Evolutionary conservation across 805 yeast species (phyloP).

Genomic region (Allodekkera sacchari): DNA sequence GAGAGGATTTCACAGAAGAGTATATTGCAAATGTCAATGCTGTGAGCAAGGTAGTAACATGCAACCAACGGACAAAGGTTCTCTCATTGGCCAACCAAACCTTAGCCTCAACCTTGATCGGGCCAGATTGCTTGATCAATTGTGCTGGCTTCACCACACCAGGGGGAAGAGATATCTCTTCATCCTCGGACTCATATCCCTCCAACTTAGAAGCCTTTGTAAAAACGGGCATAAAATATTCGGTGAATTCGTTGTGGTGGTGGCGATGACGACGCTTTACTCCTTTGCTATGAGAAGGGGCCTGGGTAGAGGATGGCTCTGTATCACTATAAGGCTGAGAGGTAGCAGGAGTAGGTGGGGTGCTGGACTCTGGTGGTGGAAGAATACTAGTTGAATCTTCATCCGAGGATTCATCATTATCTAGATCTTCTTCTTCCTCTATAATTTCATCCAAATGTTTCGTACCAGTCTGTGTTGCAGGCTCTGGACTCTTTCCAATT

Average conservation of each 20-base stretch:
- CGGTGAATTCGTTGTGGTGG: constrained; percentile 13
- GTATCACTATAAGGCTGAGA: constrained; percentile 3
- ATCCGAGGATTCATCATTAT: constrained; percentile 40
- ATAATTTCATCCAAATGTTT: constrained; percentile 25
- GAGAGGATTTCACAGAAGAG: constrained; percentile 61
- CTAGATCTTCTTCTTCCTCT: constrained; percentile 25
- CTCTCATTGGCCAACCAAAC: constrained; percentile 99
- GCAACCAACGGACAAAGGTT: constrained; percentile 93
- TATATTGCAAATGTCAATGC: constrained; percentile 76
- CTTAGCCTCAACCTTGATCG: constrained; percentile 91
- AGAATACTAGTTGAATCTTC: constrained; percentile 28
- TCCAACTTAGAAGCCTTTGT: constrained; percentile 25
- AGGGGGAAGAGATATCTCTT: constrained; percentile 76
- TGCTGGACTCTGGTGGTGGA: constrained; percentile 1
- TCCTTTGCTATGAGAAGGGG: no score
- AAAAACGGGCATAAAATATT: constrained; percentile 24
- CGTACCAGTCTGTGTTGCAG: constrained; percentile 15
- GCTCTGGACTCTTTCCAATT: constrained; percentile 33
- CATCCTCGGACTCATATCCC: constrained; percentile 69
- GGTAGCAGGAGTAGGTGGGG: constrained; percentile 2
- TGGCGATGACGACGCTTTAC: no score
- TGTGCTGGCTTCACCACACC: constrained; percentile 81
- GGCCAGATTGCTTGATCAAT: constrained; percentile 81
- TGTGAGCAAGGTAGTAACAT: constrained; percentile 76
- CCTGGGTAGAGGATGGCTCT: no score